Evolutionary conservation across 257 asterid species (phyloP).

Genomic region (Solanum gracilifrons): DNA sequence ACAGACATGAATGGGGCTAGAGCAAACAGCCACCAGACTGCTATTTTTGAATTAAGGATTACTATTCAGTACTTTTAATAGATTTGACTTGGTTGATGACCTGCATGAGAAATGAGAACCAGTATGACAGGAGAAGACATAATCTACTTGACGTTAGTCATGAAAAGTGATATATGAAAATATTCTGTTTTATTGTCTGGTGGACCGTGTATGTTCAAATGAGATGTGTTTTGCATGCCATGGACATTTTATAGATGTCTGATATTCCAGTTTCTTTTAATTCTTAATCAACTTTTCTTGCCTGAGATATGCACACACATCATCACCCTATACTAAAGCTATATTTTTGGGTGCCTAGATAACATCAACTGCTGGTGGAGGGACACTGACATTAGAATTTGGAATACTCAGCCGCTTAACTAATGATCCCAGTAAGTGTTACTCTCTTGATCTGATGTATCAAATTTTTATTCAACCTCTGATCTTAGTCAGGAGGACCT

Average conservation of each 20-base stretch:
- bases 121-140: not conserved
- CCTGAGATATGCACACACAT: not conserved
- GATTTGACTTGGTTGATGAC: not conserved
- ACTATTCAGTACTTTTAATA: not conserved
- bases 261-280: not conserved
- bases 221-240: not conserved
- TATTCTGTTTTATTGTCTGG: not conserved
- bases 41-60: not conserved
- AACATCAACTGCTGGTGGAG: conserved; percentile 99
- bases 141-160: not conserved
- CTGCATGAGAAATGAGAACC: not conserved
- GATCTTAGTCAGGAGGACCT: not conserved
- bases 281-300: not conserved
- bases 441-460: not conserved
- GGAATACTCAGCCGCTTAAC: conserved; percentile 97
- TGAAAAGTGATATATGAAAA: not conserved
- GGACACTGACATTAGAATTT: conserved; percentile 90
- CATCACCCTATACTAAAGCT: not conserved
- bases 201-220: not conserved
- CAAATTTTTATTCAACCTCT: not conserved
- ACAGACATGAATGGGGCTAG: not conserved
- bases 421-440: conserved; percentile 65
- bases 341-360: conserved; percentile 40
- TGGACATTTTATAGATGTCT: not conserved
- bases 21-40: not conserved